phyloP scores from a whole-genome alignment of 177 flowering plant genomes.

The Vitis hybrid region DNA sequence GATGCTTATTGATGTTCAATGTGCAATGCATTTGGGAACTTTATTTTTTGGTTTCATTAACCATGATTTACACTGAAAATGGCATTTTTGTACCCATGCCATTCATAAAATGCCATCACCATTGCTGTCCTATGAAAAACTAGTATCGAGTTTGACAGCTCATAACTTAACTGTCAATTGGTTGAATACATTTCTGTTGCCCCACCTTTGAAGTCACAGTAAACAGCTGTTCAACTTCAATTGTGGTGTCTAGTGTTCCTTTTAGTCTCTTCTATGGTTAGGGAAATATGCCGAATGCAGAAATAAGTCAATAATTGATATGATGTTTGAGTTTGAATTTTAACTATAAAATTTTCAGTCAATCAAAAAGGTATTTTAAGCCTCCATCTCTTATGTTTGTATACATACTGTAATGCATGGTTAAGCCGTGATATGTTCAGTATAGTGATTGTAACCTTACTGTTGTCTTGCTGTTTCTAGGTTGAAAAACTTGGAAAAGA shows the following conservation, averaged over 20 bases:
- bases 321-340: background rate
- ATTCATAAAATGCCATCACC: background rate
- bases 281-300: background rate
- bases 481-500: slow-evolving; percentile 97
- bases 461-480: slow-evolving; percentile 26
- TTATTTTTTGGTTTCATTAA: background rate
- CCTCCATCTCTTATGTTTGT: background rate
- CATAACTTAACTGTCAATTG: no score
- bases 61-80: background rate
- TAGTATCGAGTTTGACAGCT: no score
- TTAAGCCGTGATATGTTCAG: background rate
- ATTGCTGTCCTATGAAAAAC: no score
- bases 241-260: background rate
- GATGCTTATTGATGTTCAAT: background rate
- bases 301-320: background rate
- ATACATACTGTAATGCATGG: background rate
- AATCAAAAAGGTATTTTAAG: background rate
- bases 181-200: background rate
- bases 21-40: background rate
- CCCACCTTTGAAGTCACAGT: background rate
- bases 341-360: background rate
- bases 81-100: background rate
- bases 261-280: background rate
- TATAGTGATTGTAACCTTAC: background rate
- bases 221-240: background rate